Percentiles rank a stretch among this genome's conserved stretches.
Conservation (phyloP, 1,284 basidiomycete genomes). For the Melampsora americana region DNA sequence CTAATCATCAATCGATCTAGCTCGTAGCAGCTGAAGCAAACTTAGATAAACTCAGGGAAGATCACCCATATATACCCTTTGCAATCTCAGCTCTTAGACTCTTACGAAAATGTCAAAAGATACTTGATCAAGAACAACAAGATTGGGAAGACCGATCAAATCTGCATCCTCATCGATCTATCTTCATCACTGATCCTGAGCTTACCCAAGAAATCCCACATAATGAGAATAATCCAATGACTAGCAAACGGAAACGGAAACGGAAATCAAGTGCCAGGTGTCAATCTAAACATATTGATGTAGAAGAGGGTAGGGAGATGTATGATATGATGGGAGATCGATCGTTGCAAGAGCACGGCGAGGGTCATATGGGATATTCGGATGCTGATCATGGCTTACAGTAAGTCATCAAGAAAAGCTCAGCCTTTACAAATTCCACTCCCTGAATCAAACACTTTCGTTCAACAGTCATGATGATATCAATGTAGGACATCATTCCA, state of each 20-base stretch:
- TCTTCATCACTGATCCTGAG: neutral
- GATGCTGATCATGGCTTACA: neutral
- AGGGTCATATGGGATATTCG: neutral
- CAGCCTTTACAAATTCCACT: neutral
- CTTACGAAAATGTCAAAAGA: slow-evolving; percentile 16
- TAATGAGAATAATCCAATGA: neutral
- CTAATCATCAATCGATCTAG: neutral
- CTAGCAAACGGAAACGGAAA: neutral
- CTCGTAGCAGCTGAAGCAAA: slow-evolving; percentile 19
- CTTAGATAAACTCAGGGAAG: slow-evolving; percentile 7
- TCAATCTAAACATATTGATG: neutral
- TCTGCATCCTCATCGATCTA: neutral
- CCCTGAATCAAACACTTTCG: too few relatives aligned
- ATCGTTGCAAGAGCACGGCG: neutral
- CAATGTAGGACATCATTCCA: neutral
- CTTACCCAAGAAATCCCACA: too few relatives aligned
- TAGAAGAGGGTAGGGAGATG: neutral
- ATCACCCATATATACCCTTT: slow-evolving; percentile 33
- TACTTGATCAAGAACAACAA: slow-evolving; percentile 8
- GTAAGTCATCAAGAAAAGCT: neutral
- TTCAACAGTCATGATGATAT: slow-evolving; percentile 4
- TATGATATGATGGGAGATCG: neutral
- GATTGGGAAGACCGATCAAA: neutral
- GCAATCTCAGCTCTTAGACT: slow-evolving; percentile 28
- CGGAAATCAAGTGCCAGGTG: neutral